Evolutionary conservation across 495 filamentous ascomycete genomes (phyloP).

Genomic region (Penicillium riverlandense): DNA sequence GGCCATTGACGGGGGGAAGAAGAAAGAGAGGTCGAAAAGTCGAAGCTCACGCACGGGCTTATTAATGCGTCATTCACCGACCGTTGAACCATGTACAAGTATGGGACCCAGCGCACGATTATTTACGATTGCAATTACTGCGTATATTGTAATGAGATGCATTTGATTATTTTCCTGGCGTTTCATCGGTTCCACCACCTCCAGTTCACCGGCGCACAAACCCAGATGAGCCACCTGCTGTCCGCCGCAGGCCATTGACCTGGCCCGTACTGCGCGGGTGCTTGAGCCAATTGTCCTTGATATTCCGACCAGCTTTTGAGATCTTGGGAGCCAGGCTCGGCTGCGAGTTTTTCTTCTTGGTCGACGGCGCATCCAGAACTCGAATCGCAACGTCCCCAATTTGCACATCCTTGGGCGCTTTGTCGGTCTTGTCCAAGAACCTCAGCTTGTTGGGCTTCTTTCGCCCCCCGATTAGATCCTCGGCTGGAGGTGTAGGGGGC

Average conservation of each 20-base stretch:
- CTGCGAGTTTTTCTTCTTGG: conserved; percentile 21
- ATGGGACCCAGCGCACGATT: too few relatives aligned
- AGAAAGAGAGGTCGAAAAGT: conserved; percentile 12
- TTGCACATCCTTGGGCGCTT: conserved; percentile 47
- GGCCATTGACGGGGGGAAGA: conserved; percentile 11
- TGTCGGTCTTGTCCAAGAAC: conserved; percentile 44
- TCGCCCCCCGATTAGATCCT: conserved; percentile 15
- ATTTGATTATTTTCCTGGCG: too few relatives aligned
- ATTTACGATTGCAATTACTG: too few relatives aligned
- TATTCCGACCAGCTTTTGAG: conserved; percentile 35
- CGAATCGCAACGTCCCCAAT: conserved; percentile 45
- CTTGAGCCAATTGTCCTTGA: conserved; percentile 44
- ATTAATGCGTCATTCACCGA: too few relatives aligned
- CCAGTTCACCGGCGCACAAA: conserved; percentile 34
- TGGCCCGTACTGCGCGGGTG: conserved; percentile 27
- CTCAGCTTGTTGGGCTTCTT: conserved; percentile 39
- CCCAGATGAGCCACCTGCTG: conserved; percentile 25
- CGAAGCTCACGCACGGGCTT: conserved; percentile 16
- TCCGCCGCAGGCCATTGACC: conserved; percentile 34
- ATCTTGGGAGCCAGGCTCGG: conserved; percentile 41
- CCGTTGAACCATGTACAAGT: too few relatives aligned
- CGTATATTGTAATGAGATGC: too few relatives aligned
- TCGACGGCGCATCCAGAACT: conserved; percentile 38
- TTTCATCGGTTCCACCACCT: not conserved
- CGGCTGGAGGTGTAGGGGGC: conserved; percentile 32